phyloP scores from a whole-genome alignment of 257 asterid species.

The Plantago elongata region DNA sequence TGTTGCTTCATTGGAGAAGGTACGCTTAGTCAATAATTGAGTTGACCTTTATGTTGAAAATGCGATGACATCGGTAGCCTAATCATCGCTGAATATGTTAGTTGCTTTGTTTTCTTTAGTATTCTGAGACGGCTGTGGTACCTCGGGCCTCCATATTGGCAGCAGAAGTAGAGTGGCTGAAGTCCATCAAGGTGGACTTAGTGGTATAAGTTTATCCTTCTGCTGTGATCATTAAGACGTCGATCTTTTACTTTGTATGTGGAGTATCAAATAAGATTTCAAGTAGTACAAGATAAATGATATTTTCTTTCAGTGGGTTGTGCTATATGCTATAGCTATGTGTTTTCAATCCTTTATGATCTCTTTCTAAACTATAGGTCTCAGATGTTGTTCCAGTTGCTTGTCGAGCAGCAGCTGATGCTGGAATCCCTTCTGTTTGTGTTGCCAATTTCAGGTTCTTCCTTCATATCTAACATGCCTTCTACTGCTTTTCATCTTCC shows the following conservation, averaged over 20 bases:
- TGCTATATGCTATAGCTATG: not conserved
- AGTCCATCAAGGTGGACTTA: conserved; percentile 80
- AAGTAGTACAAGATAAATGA: not conserved
- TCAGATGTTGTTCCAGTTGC: conserved; percentile 99
- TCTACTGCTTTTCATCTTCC: not conserved
- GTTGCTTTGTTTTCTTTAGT: conserved; percentile 42
- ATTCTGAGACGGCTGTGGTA: conserved; percentile 91
- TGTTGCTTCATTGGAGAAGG: conserved; percentile 95
- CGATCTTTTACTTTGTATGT: not conserved
- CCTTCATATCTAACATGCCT: not conserved
- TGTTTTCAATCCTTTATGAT: not conserved
- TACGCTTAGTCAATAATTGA: conserved; percentile 15
- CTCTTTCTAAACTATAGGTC: conserved; percentile 42
- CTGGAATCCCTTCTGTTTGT: conserved; percentile 92
- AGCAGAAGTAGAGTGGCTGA: conserved; percentile 92
- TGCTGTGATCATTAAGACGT: not conserved
- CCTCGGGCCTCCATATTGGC: conserved; percentile 86
- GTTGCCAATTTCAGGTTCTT: conserved; percentile 87
- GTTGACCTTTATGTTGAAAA: not conserved
- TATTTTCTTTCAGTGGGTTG: not conserved
- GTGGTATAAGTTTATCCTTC: conserved; percentile 51
- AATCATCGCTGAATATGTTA: conserved; percentile 5
- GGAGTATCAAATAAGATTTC: not conserved
- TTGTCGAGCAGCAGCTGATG: conserved; percentile 98
- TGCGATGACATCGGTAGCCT: not conserved